phyloP scores from a whole-genome alignment of 352 stramenopile species.

The Phytopythium chamaehyphon region DNA sequence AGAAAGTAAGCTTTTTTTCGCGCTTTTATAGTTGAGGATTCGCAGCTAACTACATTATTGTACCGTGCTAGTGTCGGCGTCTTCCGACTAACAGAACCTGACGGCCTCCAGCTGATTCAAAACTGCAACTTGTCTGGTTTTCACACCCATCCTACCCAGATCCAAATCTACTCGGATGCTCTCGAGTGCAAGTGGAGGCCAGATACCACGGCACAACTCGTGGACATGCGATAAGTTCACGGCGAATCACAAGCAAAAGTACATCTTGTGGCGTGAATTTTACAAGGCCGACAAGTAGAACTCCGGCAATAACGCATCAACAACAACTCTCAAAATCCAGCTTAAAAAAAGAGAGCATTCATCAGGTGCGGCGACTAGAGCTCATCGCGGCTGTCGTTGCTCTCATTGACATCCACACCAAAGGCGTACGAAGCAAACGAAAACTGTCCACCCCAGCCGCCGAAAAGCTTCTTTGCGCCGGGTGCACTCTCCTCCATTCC shows the following conservation, averaged over 20 bases:
- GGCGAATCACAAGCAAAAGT: neutral
- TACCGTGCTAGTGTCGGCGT: constrained; percentile 58
- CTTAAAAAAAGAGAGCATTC: too few species aligned
- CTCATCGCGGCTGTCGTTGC: too few species aligned
- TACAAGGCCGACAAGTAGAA: too few species aligned
- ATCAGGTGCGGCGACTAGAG: too few species aligned
- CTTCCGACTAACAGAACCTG: constrained; percentile 77
- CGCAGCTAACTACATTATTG: constrained; percentile 2
- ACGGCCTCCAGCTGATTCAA: constrained; percentile 84
- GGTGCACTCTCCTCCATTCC: constrained; percentile 36
- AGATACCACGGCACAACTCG: constrained; percentile 27
- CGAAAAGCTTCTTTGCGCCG: constrained; percentile 26
- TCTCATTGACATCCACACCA: constrained; percentile 7
- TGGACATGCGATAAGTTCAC: constrained; percentile 63
- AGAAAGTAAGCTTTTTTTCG: constrained; percentile 41
- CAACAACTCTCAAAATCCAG: too few species aligned
- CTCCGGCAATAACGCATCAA: too few species aligned
- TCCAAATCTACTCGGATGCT: constrained; percentile 79
- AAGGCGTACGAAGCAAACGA: constrained; percentile 42
- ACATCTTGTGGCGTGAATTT: neutral
- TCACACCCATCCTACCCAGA: constrained; percentile 72
- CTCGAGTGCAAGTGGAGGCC: constrained; percentile 67
- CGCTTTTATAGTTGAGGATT: neutral
- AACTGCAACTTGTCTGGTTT: constrained; percentile 85
- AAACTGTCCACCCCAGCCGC: constrained; percentile 30